Percentiles rank a stretch among this genome's conserved stretches.
phyloP scores from a whole-genome alignment of 2,329 filamentous ascomycete species.

The Ophiostoma piceae region DNA sequence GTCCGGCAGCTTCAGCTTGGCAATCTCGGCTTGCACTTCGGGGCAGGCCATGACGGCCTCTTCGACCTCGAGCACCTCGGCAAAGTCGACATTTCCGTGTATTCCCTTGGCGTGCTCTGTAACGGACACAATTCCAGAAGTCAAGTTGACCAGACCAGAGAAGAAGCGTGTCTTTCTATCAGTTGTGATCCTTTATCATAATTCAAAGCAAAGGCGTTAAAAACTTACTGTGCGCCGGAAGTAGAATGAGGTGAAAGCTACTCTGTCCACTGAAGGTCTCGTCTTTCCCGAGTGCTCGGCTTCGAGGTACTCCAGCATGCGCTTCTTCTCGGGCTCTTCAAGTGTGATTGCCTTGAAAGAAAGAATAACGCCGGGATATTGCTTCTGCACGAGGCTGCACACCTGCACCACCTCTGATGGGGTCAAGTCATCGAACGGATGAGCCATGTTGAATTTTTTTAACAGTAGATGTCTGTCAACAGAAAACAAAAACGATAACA shows the following conservation, averaged over 20 bases:
- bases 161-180: conserved; percentile 30
- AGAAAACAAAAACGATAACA: neutral
- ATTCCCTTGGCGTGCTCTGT: conserved; percentile 55
- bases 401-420: neutral
- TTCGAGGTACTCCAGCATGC: conserved; percentile 46
- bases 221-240: conserved; percentile 48
- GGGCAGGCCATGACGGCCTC: conserved; percentile 50
- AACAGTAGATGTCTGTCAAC: neutral
- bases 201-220: too few relatives aligned
- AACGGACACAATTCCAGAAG: conserved; percentile 45
- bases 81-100: conserved; percentile 55
- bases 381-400: neutral
- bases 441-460: neutral
- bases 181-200: too few relatives aligned
- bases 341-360: conserved; percentile 61
- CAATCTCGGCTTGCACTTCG: conserved; percentile 54
- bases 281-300: conserved; percentile 38
- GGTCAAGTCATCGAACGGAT: neutral
- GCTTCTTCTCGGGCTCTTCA: conserved; percentile 51
- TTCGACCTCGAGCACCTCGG: conserved; percentile 57
- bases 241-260: conserved; percentile 54
- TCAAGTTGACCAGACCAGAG: conserved; percentile 47
- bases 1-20: conserved; percentile 56
- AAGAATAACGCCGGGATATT: conserved; percentile 42
- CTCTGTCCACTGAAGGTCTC: conserved; percentile 41